Conservation (phyloP, 371 early-diverging fungal genomes). For the Capniomyces stellatus region DNA sequence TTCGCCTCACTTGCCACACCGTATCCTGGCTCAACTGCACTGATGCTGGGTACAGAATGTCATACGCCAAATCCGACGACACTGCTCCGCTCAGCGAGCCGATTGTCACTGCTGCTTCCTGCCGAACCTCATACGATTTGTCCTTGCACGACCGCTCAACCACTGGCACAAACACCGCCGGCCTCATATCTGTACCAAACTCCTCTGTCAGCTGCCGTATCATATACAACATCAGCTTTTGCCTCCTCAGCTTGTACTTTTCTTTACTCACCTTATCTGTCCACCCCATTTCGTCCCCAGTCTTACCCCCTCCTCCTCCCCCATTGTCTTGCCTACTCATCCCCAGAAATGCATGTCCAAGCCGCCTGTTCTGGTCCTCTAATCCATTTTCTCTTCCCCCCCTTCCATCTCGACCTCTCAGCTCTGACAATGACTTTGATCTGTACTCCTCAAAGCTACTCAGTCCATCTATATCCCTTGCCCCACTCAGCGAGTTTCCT, state of each 20-base stretch:
- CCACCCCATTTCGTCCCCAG: conserved; percentile 7
- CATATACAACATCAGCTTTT: conserved; percentile 22
- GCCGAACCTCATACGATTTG: conserved; percentile 22
- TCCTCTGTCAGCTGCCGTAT: conserved; percentile 17
- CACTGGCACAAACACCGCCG: conserved; percentile 26
- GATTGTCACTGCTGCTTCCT: conserved; percentile 21
- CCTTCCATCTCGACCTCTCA: neutral
- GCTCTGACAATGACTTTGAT: conserved; percentile 14
- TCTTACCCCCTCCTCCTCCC: neutral
- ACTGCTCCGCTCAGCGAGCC: conserved; percentile 22
- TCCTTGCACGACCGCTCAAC: conserved; percentile 19
- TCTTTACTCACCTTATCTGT: conserved; percentile 19
- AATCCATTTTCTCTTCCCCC: neutral
- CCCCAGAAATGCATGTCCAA: neutral
- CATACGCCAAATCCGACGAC: conserved; percentile 18
- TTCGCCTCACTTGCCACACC: conserved; percentile 25
- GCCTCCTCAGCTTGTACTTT: conserved; percentile 15
- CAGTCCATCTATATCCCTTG: neutral
- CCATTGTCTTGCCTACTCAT: neutral
- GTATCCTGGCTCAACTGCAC: conserved; percentile 12
- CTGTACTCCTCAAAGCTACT: neutral
- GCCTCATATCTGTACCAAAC: conserved; percentile 18
- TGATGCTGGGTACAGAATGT: conserved; percentile 21
- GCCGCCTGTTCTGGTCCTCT: neutral
- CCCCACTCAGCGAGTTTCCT: conserved; percentile 6